phyloP scores from a whole-genome alignment of 257 asterid genomes.

The Solanum virginianum region DNA sequence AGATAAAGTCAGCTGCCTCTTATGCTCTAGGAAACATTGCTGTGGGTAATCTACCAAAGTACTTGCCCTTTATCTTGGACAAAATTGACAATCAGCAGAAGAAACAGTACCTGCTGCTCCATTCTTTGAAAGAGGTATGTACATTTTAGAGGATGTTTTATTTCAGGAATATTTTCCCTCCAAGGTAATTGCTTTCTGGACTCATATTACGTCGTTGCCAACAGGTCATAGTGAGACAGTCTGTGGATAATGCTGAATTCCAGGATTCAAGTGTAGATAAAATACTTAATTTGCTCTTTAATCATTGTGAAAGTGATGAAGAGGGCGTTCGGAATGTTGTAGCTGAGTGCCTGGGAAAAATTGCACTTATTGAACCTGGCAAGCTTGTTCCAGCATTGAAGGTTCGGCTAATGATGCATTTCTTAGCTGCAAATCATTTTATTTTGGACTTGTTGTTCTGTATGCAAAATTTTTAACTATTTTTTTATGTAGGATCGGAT shows the following conservation, averaged over 20 bases:
- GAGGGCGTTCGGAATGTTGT: conserved; percentile 99
- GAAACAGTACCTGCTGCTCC: conserved; percentile 91
- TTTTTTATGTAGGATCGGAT: conserved; percentile 67
- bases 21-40: conserved; percentile 99
- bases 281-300: conserved; percentile 79
- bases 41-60: conserved; percentile 87
- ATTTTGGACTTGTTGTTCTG: background rate
- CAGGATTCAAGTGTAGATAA: conserved; percentile 89
- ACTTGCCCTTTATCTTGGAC: conserved; percentile 88
- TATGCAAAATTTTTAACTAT: background rate
- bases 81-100: conserved; percentile 98
- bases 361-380: conserved; percentile 92
- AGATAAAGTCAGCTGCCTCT: conserved; percentile 98
- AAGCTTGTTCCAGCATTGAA: conserved; percentile 95
- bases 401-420: conserved; percentile 27
- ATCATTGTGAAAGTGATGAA: conserved; percentile 98
- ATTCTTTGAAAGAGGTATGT: conserved; percentile 89
- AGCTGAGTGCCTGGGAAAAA: conserved; percentile 97
- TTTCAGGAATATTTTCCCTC: background rate
- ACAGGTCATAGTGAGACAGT: conserved; percentile 96
- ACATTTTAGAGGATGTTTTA: background rate
- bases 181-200: background rate
- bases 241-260: conserved; percentile 95
- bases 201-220: background rate
- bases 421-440: background rate